phyloP scores from a whole-genome alignment of 805 yeast species.

The Candida adriatica region DNA sequence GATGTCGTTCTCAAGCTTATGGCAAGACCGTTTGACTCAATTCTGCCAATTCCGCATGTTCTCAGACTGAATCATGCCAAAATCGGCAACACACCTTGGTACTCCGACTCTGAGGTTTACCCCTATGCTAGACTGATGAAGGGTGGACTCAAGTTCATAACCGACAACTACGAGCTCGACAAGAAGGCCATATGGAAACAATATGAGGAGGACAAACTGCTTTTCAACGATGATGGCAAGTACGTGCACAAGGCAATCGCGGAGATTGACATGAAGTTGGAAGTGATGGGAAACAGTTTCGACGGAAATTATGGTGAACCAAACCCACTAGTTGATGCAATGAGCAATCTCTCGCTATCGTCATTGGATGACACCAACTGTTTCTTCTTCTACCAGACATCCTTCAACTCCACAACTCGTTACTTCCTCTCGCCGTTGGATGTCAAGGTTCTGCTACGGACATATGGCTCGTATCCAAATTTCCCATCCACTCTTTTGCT shows the following conservation, averaged over 20 bases:
- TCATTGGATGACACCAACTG: slow-evolving; percentile 33
- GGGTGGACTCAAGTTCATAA: slow-evolving; percentile 50
- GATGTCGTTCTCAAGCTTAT: slow-evolving; percentile 59
- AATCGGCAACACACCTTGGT: slow-evolving; percentile 52
- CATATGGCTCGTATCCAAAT: slow-evolving; percentile 52
- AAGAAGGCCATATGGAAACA: slow-evolving; percentile 43
- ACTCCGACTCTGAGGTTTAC: slow-evolving; percentile 30
- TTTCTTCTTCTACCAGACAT: slow-evolving; percentile 73
- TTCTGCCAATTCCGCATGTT: slow-evolving; percentile 45
- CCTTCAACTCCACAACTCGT: slow-evolving; percentile 57
- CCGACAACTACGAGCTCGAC: slow-evolving; percentile 54
- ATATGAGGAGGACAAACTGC: slow-evolving; percentile 47
- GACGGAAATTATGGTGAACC: slow-evolving; percentile 17
- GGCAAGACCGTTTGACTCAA: slow-evolving; percentile 40
- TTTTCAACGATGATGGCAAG: slow-evolving; percentile 54
- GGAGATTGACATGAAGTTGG: slow-evolving; percentile 43
- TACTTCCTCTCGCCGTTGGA: slow-evolving; percentile 77
- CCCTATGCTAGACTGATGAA: slow-evolving; percentile 63
- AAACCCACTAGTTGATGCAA: slow-evolving; percentile 9
- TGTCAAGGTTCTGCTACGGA: slow-evolving; percentile 57
- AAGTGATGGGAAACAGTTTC: slow-evolving; percentile 30
- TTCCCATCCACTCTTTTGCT: slow-evolving; percentile 64
- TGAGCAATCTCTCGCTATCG: slow-evolving; percentile 11
- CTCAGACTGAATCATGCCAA: slow-evolving; percentile 30
- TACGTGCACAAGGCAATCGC: slow-evolving; percentile 49